Base-by-base conservation (phyloP, 495 filamentous ascomycete genomes). In the Tuber aestivum region DNA sequence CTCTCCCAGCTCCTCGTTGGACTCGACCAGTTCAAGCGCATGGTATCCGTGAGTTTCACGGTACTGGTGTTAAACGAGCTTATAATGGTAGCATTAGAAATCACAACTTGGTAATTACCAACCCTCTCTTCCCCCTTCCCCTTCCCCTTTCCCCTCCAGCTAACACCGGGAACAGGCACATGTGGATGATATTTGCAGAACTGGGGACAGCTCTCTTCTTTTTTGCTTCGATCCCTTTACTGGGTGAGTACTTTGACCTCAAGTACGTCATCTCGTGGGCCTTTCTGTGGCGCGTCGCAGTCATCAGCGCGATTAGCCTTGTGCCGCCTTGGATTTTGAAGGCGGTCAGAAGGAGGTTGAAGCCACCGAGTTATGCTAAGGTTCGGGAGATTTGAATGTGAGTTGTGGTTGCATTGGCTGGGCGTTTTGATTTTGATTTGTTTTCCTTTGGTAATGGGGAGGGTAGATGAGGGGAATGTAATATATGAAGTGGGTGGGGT, bases 321-420 rank as follows among this genome's bases (percentile, higher is more conserved):
- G 87, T 95, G 69, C 96, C 96, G n/a, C 91, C 94, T 8, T 97
- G 92, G 84, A 90, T 88, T 73, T 92, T 88, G 6, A 99, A 97
- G 86, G 81, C 93, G 75, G 89, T 97, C 73, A 87, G 92, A 83
- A 88, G 94, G 81, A 92, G 89, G 72, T 90, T 96, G 87, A 93
- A 90, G 82, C 96, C 95, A 72, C 93, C 94, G n/a, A 95, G 91
- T 83, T 97, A 96, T 86, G 87, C 95, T 76, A 99, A 99, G 86
- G 95, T 99, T 27, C 92, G 92, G 84, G 94, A 88, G 18, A 87
- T 87, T 83, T 86, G 73, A 78, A 42, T 48, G 50, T 27, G 48
- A 72, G 32, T 69, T 56, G 21, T 32, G 12, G 8, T 37, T 65
- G 48, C n/a, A 69, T 44, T 16, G 42, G 61, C 32, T 35, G 37